Base-by-base conservation (phyloP, 441 rosid species). In the Arabidopsis lyrata region DNA sequence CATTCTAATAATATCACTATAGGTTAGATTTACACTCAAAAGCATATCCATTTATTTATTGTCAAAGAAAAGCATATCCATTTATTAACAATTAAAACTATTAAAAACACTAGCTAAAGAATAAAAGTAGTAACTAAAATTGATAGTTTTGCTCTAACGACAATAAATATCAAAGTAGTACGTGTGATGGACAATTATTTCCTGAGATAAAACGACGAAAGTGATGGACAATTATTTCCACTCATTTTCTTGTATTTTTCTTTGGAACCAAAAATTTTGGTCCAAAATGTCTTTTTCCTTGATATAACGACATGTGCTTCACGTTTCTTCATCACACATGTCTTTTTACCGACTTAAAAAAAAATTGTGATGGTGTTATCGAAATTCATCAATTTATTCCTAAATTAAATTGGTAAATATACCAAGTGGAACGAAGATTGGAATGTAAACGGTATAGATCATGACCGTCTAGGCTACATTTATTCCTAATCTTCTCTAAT, bases 261-360 rank as follows among this genome's bases (percentile, higher is more conserved):
- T 18, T 36, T 60, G 67, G 52, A 12, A 38, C 50, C 67, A 60
- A 18, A 18, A 18, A 18, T 18, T 18, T 18, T 18, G 20, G 20
- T 18, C 20, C 20, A 18, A 70, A 6, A 72, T 18, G 53, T 52
- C 68, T 8, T 41, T 39, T 61, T 18, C 54, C 75, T 61, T 34
- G 42, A 61, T 50, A 61, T 61, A 72, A 50, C 67, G 75, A 71
- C 75, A 72, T 72, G 68, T 61, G 42, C 10, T 50, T 62, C 61
- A 61, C 61, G 75, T 50, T 39, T 42, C 68, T 61, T 39, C 34
- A 61, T 13, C 75, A 38, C 53, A 22, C 1, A 62, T 52, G 54
- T 50, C 62, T 62, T 59, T 15, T 49, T 66, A 48, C 27, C 27
- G 13, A 18, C 27, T 1, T 3, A 2, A 48, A 18, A 18, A 18